phyloP scores from a whole-genome alignment of 345 rosid species.

The Sisymbrium irio region DNA sequence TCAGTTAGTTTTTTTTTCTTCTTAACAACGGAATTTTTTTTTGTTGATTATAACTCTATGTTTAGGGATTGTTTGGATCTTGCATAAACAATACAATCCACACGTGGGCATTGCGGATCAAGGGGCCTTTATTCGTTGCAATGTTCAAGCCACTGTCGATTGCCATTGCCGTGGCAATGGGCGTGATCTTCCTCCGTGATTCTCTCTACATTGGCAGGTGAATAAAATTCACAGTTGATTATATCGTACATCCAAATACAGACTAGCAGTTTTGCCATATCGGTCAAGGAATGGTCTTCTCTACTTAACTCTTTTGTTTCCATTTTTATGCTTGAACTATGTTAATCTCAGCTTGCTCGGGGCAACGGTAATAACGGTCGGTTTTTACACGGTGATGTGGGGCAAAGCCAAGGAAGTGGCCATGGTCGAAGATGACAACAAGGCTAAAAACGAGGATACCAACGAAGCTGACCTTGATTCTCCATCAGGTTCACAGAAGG shows the following conservation, averaged over 20 bases:
- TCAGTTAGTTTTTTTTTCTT: not conserved
- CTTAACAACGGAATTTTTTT: not conserved
- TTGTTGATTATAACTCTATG: not conserved
- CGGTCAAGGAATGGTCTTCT: not conserved
- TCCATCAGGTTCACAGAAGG: slow-evolving; percentile 39
- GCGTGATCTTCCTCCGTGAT: slow-evolving; percentile 63
- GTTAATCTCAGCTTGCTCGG: slow-evolving; percentile 55
- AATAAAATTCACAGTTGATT: not conserved
- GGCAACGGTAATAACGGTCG: slow-evolving; percentile 63
- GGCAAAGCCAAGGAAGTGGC: slow-evolving; percentile 72
- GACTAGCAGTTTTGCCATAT: not conserved
- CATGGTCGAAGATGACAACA: slow-evolving; percentile 41
- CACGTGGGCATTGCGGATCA: slow-evolving; percentile 59
- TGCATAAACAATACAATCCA: slow-evolving; percentile 53
- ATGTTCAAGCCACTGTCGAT: slow-evolving; percentile 77
- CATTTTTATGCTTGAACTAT: not conserved
- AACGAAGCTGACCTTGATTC: slow-evolving; percentile 31
- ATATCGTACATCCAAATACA: not conserved
- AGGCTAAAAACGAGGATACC: slow-evolving; percentile 16
- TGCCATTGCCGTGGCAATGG: slow-evolving; percentile 70
- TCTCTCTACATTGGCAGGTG: slow-evolving; percentile 76
- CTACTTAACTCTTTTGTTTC: not conserved
- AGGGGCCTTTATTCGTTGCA: slow-evolving; percentile 73
- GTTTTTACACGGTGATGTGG: slow-evolving; percentile 90
- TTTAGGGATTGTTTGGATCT: slow-evolving; percentile 67